Base-by-base conservation (phyloP, 345 rosid genomes). In the Camelina neglecta region DNA sequence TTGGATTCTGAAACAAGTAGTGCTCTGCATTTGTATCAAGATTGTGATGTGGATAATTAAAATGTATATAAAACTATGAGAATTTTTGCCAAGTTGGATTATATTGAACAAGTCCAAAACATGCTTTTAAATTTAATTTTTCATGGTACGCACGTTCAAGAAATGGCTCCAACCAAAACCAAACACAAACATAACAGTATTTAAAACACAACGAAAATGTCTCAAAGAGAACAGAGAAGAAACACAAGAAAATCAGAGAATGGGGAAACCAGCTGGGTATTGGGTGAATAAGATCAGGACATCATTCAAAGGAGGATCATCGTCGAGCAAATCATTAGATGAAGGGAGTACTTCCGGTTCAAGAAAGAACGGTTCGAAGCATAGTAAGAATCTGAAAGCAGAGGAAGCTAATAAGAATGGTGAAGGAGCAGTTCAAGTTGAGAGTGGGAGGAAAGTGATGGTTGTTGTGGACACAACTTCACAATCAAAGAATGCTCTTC, bases 401-500 rank as follows among this genome's bases (percentile, higher is more conserved):
- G 81, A 42, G 41, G 81, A 72, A 53, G 44, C 67, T 57, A 48
- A 29, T 58, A 72, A 78, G 69, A 72, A 67, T 55, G 77, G 69
- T 71, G 80, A 65, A 39, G 69, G 67, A 64, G 71, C 23, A 73
- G 35, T 6, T 55, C 71, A 64, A 65, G 62, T 13, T 48, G 81
- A 72, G 38, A 79, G 51, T 69, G 97, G 89, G 1, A 84, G 93
- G 87, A 92, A 87, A 76, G 85, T 95, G 21, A 88, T 95, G 96
- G 85, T 90, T 47, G 97, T 95, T 60, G 93, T 92, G 21, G 96
- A 95, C 76, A 87, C 94, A 6, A 92, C 97, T 79, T 68, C 79
- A 58, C 96, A 95, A 75, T 84, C 99, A 2, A 92, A 89, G 80
- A 88, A 85, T 66, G 99, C 99, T 74, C 70, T 95, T 8, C 97